Conservation (phyloP, 208 protist species). For the Crithidia expoeki region DNA sequence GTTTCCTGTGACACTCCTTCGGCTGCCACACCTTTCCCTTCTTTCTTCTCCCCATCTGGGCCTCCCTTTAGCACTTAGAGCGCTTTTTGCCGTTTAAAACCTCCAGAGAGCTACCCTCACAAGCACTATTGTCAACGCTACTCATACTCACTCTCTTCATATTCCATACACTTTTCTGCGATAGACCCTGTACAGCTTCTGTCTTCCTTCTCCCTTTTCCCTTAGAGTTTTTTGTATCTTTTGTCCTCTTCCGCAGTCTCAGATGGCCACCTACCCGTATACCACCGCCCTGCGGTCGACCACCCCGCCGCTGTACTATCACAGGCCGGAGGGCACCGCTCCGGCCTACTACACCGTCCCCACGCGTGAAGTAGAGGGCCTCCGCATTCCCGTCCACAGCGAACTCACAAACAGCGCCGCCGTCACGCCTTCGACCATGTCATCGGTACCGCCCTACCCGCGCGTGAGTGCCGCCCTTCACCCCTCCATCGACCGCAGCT, state of each 20-base stretch:
- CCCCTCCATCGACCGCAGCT: constrained; percentile 20
- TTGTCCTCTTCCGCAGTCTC: neutral
- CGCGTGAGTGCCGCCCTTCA: constrained; percentile 1
- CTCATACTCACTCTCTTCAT: too few relatives aligned
- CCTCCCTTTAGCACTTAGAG: too few relatives aligned
- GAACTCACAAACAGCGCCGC: neutral
- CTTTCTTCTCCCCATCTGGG: too few relatives aligned
- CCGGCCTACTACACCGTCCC: constrained; percentile 55
- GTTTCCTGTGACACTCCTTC: too few relatives aligned
- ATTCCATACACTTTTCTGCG: neutral
- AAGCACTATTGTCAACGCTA: too few relatives aligned
- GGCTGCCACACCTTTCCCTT: too few relatives aligned
- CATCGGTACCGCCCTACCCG: constrained; percentile 6
- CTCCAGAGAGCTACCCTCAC: too few relatives aligned
- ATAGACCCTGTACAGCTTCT: too few relatives aligned
- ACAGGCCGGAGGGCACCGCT: constrained; percentile 48
- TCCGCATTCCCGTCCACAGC: constrained; percentile 26
- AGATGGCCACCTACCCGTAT: constrained; percentile 39
- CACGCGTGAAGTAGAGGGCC: constrained; percentile 15
- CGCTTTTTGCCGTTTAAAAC: too few relatives aligned
- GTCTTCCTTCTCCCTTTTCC: neutral
- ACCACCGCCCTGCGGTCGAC: constrained; percentile 45
- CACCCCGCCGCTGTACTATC: constrained; percentile 76
- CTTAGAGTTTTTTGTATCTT: constrained; percentile 7
- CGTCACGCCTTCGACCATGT: neutral